Evolutionary conservation across 148 eudicot genomes (phyloP).

Genomic region (Amaranthus hypochondriacus): DNA sequence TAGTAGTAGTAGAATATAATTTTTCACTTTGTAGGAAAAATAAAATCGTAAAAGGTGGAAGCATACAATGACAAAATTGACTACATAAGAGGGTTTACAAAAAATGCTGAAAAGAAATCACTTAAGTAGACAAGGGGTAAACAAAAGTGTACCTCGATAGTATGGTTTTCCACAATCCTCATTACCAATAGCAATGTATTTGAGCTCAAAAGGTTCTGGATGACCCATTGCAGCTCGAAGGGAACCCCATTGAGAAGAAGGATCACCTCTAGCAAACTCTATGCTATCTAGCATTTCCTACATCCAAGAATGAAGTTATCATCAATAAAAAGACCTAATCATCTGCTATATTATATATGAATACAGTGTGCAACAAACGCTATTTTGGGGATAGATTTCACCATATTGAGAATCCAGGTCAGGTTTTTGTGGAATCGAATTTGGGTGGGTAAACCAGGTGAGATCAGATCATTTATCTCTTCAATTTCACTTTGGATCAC

Average conservation of each 20-base stretch:
- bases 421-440: no score
- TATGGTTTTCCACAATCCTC: constrained; percentile 65
- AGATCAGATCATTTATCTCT: no score
- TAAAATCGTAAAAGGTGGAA: background rate
- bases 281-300: constrained; percentile 77
- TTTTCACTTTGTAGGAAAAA: background rate
- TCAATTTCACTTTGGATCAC: no score
- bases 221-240: constrained; percentile 76
- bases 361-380: no score
- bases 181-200: constrained; percentile 81
- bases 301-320: constrained; percentile 9
- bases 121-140: background rate
- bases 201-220: constrained; percentile 74
- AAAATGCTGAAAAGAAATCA: background rate
- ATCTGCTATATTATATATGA: background rate
- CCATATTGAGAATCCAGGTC: background rate
- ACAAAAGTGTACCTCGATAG: constrained; percentile 53
- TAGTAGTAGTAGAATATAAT: background rate
- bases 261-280: constrained; percentile 78
- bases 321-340: background rate
- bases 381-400: background rate
- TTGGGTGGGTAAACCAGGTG: no score
- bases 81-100: background rate
- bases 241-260: constrained; percentile 68
- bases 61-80: background rate